Conservation (phyloP, 345 rosid species). For the Firmiana major region DNA sequence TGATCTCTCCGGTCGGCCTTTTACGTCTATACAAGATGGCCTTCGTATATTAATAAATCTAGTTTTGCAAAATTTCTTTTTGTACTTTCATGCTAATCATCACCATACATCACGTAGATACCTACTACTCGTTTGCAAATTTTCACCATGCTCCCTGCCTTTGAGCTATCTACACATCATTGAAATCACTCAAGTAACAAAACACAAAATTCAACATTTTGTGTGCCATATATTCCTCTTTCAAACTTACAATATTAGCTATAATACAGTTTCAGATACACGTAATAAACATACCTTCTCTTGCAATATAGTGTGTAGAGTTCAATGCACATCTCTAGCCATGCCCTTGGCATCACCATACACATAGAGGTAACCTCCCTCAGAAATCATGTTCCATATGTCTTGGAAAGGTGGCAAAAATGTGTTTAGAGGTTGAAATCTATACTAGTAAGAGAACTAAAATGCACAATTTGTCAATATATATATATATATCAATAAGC, state of each 20-base stretch:
- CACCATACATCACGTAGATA: slow-evolving; percentile 95
- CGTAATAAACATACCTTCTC: slow-evolving; percentile 48
- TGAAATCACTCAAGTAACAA: slow-evolving; percentile 22
- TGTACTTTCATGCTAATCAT: not conserved
- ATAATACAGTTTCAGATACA: too few species aligned
- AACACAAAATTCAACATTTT: not conserved
- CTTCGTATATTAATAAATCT: not conserved
- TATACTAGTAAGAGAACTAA: too few species aligned
- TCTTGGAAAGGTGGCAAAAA: slow-evolving; percentile 29
- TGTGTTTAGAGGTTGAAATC: not conserved
- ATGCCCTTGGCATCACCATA: slow-evolving; percentile 95
- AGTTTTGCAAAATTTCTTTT: not conserved
- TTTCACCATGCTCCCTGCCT: slow-evolving; percentile 87
- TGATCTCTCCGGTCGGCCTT: not conserved
- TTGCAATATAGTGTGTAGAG: slow-evolving; percentile 60
- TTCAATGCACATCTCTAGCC: slow-evolving; percentile 79
- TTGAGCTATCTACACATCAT: slow-evolving; percentile 74
- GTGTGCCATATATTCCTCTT: not conserved
- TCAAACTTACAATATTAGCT: not conserved
- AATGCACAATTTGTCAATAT: not conserved
- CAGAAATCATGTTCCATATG: slow-evolving; percentile 75
- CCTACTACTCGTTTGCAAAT: slow-evolving; percentile 80
- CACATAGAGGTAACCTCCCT: slow-evolving; percentile 64
- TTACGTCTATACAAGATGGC: slow-evolving; percentile 4
- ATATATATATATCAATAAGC: not conserved